These are phyloP conservation scores for Euphorbia schlechtendalii DNA, from an alignment of 441 rosid species.

Conservation along the genomic window DNA sequence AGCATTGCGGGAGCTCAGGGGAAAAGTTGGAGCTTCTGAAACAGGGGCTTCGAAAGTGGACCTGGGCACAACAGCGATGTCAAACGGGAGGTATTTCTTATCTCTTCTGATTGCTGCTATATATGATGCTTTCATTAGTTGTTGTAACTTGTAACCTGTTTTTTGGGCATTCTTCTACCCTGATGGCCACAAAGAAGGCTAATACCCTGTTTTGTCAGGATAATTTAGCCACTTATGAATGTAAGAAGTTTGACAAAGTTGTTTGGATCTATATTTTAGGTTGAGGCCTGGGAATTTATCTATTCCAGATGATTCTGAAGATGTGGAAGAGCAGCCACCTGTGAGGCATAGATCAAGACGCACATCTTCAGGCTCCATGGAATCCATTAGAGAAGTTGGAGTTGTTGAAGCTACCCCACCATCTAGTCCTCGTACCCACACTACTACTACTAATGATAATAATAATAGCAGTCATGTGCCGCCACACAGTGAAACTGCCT, in stretches of 20 bases:
- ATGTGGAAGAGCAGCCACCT: constrained; percentile 69
- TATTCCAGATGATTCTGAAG: constrained; percentile 61
- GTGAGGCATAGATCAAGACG: constrained; percentile 64
- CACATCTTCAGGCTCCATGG: constrained; percentile 38
- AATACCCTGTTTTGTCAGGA: not conserved
- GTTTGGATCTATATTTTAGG: constrained; percentile 32
- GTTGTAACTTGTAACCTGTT: not conserved
- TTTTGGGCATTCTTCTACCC: constrained; percentile 5
- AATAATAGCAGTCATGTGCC: constrained; percentile 29
- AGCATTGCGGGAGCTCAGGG: constrained; percentile 37
- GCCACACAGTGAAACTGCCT: constrained; percentile 34
- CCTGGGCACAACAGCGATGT: constrained; percentile 28
- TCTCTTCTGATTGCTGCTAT: not conserved
- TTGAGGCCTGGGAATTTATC: constrained; percentile 57
- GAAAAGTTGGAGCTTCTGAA: constrained; percentile 36
- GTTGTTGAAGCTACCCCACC: constrained; percentile 42
- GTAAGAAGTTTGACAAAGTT: constrained; percentile 9
- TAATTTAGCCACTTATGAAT: constrained; percentile 3
- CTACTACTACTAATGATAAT: constrained; percentile 4
- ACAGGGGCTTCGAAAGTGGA: constrained; percentile 36
- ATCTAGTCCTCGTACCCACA: constrained; percentile 51
- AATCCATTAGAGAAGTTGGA: constrained; percentile 39
- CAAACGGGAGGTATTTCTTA: constrained; percentile 60
- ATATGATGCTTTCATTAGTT: not conserved
- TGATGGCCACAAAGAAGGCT: constrained; percentile 1